Percentiles rank a stretch among this genome's conserved stretches.
phyloP scores from a whole-genome alignment of 2,329 filamentous ascomycete species.

The Ampelomyces quisqualis region DNA sequence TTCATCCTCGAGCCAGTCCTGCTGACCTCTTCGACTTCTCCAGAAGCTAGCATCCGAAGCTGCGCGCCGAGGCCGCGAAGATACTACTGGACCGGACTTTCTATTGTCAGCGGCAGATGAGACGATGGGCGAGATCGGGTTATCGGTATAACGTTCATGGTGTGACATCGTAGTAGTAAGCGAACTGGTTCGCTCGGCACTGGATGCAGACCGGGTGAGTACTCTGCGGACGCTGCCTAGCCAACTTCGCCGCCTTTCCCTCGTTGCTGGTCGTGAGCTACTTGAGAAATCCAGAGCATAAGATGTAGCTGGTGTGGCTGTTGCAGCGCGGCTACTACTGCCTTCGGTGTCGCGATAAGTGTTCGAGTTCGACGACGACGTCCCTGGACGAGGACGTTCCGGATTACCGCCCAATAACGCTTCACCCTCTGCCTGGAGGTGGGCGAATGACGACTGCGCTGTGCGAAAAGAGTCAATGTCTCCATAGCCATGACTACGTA shows the following conservation, averaged over 20 bases:
- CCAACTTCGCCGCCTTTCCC: conserved; percentile 40
- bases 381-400: conserved; percentile 33
- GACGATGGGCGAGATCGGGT: conserved; percentile 19
- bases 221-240: conserved; percentile 42
- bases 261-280: conserved; percentile 12
- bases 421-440: conserved; percentile 55
- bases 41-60: conserved; percentile 49
- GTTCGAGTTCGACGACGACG: conserved; percentile 32
- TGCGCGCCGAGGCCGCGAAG: conserved; percentile 43
- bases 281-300: conserved; percentile 19
- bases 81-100: conserved; percentile 22
- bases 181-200: conserved; percentile 31
- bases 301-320: conserved; percentile 32
- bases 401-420: conserved; percentile 51
- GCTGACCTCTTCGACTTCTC: conserved; percentile 45
- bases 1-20: conserved; percentile 46
- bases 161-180: conserved; percentile 26
- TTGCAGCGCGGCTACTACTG: conserved; percentile 25
- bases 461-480: conserved; percentile 56
- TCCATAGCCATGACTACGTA: conserved; percentile 37
- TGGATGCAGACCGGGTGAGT: conserved; percentile 32
- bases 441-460: conserved; percentile 51
- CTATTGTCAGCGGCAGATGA: conserved; percentile 10
- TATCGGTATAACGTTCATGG: conserved; percentile 34
- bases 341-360: conserved; percentile 26